These are phyloP conservation scores for Aureobasidium namibiae DNA, from an alignment of 2,329 filamentous ascomycete species.

Conservation along the genomic window DNA sequence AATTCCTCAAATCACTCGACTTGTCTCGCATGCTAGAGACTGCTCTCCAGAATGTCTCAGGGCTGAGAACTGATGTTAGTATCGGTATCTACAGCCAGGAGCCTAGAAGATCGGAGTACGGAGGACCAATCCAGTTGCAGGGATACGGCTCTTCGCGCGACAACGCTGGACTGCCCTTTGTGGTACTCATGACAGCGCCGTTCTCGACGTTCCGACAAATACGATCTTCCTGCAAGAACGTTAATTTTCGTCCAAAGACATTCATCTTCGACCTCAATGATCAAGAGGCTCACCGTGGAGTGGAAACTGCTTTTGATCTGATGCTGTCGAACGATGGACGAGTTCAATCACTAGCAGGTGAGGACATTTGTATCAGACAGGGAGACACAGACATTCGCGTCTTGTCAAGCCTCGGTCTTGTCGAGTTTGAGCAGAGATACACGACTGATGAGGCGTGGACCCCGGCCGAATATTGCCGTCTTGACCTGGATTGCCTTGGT, in stretches of 20 bases:
- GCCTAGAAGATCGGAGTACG: too few relatives aligned
- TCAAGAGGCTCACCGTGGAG: background rate
- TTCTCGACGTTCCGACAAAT: background rate
- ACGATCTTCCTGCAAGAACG: background rate
- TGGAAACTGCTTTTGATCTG: background rate
- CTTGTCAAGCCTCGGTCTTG: background rate
- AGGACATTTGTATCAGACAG: background rate
- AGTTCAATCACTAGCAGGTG: background rate
- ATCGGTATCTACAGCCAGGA: background rate
- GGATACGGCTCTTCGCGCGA: background rate
- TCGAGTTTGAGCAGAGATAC: background rate
- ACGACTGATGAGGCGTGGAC: background rate
- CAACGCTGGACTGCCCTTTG: background rate
- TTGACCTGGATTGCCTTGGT: background rate
- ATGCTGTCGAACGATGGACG: background rate
- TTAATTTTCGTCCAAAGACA: background rate
- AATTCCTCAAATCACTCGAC: background rate
- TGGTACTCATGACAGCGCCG: background rate
- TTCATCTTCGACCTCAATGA: background rate
- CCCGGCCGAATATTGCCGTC: background rate
- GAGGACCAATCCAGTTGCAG: background rate
- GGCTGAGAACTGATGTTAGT: background rate
- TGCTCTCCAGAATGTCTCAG: background rate
- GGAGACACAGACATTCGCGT: background rate
- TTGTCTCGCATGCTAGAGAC: background rate